Conservation (phyloP, 345 rosid genomes). For the Eucalyptus urophylla region DNA sequence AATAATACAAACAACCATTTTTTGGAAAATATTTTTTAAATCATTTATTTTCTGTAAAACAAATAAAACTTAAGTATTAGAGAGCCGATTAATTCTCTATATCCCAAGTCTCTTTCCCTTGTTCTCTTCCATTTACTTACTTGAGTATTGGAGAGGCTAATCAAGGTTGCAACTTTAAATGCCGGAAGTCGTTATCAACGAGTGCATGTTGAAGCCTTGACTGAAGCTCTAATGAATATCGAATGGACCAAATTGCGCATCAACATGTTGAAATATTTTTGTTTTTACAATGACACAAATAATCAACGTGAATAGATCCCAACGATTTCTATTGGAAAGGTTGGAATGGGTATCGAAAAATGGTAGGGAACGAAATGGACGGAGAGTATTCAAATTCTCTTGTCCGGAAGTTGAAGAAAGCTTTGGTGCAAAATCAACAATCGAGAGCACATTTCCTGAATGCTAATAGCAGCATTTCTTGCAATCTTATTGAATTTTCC, state of each 20-base stretch:
- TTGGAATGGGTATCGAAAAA: neutral
- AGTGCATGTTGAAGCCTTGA: neutral
- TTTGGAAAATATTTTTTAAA: accelerated
- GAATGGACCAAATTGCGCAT: neutral
- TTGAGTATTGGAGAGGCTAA: neutral
- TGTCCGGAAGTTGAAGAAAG: neutral
- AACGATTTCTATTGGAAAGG: neutral
- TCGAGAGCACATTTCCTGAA: neutral
- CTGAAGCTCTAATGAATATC: neutral
- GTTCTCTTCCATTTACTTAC: neutral
- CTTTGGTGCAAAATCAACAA: neutral
- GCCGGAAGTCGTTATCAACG: accelerated
- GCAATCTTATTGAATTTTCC: neutral
- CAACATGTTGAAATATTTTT: neutral
- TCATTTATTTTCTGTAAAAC: accelerated
- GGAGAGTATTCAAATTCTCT: neutral
- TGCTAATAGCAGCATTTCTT: neutral
- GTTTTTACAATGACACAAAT: neutral
- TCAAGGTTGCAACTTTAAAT: accelerated
- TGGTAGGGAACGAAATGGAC: neutral
- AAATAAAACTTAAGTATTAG: neutral
- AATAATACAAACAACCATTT: no score
- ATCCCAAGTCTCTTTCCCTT: neutral
- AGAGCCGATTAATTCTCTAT: neutral
- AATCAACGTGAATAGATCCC: neutral